Base-by-base conservation (phyloP, 805 yeast species). In the Isabelozyma pseudorhagii region DNA sequence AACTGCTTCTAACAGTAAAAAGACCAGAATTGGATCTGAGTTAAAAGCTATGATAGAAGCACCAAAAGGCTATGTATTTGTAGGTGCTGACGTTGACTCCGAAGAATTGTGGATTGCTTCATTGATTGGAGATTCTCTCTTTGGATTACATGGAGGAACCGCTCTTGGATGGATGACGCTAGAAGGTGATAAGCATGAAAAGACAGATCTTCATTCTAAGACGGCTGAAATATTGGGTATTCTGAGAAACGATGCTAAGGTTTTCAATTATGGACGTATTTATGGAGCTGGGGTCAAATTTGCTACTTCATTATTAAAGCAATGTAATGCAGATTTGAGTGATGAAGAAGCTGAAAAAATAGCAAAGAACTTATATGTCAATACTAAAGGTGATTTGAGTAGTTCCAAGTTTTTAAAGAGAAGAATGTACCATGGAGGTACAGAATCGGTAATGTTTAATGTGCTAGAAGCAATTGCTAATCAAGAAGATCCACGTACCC, bases 151-250 rank as follows among this genome's bases (percentile, higher is more conserved):
- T 66, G 99, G 99, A 5, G 96, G 96, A 11, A 90, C 98, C 0
- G 96, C 98, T 0, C 79, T 96, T 48, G 97, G 98, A 0, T 96
- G 99, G 99, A 96, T 94, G 99, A 92, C 97, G 1, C 75, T 94
- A 49, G 99, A 94, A 72, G 99, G 99, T 15, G 84, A 93, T 4
- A 94, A 94, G 68, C 76, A 73, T 49, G 93, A 87, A 48, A 96
- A 94, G 4, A 96, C 99, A 0, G 99, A 94, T 69, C 70, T 96
- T 52, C 99, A 94, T 64, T 90, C 97, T 0, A 91, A 88, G 56
- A 94, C 98, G 0, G 97, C 99, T 0, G 77, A 78, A 9, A 91
- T 96, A 56, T 69, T 94, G 63, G 96, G 96, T 0, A 92, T 96
- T 46, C 82, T 88, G 25, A 78, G 99, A 66, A 84, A 86, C 59